phyloP scores from a whole-genome alignment of 768 basidiomycete species.

The Podaxis mareebaensis region DNA sequence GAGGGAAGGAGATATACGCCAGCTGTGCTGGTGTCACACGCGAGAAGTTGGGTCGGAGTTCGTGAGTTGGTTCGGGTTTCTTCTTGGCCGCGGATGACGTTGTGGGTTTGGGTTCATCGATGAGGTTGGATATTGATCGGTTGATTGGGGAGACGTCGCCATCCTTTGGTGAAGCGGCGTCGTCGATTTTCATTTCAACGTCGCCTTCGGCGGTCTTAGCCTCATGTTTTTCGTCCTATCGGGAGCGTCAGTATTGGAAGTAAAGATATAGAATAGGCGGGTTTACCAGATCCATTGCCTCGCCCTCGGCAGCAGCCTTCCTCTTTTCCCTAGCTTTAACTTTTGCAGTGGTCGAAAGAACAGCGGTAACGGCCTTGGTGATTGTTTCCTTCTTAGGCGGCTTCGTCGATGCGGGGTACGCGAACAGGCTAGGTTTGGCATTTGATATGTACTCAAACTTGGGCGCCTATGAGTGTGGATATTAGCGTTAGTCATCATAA shows the following conservation, averaged over 20 bases:
- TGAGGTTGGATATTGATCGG: constrained; percentile 51
- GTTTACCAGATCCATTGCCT: constrained; percentile 81
- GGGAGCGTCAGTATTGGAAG: constrained; percentile 43
- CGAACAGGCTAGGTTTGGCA: constrained; percentile 87
- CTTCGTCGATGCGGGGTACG: constrained; percentile 84
- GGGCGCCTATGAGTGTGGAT: constrained; percentile 62
- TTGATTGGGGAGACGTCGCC: constrained; percentile 60
- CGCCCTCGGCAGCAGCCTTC: constrained; percentile 81
- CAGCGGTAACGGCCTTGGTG: constrained; percentile 90
- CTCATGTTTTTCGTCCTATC: constrained; percentile 42
- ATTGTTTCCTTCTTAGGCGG: constrained; percentile 92
- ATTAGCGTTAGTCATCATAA: background rate
- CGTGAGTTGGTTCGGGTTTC: constrained; percentile 74
- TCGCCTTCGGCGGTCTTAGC: constrained; percentile 46
- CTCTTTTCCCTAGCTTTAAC: constrained; percentile 95
- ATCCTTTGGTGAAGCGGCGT: constrained; percentile 43
- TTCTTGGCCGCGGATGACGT: constrained; percentile 45
- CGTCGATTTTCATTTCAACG: constrained; percentile 76
- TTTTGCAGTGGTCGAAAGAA: constrained; percentile 95
- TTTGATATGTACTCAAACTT: constrained; percentile 91
- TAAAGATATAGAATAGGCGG: constrained; percentile 34
- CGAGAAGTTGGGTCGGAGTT: constrained; percentile 83
- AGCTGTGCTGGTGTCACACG: constrained; percentile 91
- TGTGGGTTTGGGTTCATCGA: constrained; percentile 40
- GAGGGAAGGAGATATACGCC: constrained; percentile 79